phyloP scores from a whole-genome alignment of 1,284 basidiomycete species.

The Leccinum ponderosum region DNA sequence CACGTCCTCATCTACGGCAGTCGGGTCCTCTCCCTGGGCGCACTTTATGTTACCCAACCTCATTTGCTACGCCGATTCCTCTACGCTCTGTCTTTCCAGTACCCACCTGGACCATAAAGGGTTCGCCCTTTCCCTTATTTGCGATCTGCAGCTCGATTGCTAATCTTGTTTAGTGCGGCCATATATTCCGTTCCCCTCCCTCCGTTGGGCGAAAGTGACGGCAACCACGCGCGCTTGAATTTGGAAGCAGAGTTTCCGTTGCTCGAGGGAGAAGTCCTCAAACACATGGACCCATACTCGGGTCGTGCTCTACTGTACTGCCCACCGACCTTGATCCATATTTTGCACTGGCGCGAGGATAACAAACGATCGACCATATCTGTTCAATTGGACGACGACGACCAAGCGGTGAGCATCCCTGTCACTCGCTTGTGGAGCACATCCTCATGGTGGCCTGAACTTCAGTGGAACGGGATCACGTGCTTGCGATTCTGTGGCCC shows the following conservation, averaged over 20 bases:
- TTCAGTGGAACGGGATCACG: slow-evolving; percentile 53
- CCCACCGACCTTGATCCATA: slow-evolving; percentile 6
- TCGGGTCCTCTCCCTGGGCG: slow-evolving; percentile 10
- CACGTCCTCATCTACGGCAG: not conserved
- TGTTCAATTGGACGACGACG: slow-evolving; percentile 6
- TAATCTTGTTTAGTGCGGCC: slow-evolving; percentile 9
- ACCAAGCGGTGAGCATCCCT: slow-evolving; percentile 16
- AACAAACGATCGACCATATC: slow-evolving; percentile 16
- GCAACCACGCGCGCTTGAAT: not conserved
- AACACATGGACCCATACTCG: slow-evolving; percentile 17
- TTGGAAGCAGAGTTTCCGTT: slow-evolving; percentile 17
- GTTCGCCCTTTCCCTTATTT: slow-evolving; percentile 8
- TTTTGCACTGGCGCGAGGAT: slow-evolving; percentile 22
- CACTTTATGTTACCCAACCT: slow-evolving; percentile 10
- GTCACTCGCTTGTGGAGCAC: not conserved
- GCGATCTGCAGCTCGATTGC: not conserved
- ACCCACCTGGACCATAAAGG: not conserved
- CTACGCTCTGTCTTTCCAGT: slow-evolving; percentile 11
- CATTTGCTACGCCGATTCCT: slow-evolving; percentile 6
- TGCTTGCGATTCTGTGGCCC: slow-evolving; percentile 47
- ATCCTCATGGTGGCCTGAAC: not conserved
- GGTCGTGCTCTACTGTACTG: slow-evolving; percentile 16
- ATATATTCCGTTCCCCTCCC: slow-evolving; percentile 17
- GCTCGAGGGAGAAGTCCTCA: slow-evolving; percentile 10
- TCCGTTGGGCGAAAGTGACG: not conserved